These are phyloP conservation scores for Rosa rugosa DNA, from an alignment of 306 rosid genomes.

Conservation along the genomic window DNA sequence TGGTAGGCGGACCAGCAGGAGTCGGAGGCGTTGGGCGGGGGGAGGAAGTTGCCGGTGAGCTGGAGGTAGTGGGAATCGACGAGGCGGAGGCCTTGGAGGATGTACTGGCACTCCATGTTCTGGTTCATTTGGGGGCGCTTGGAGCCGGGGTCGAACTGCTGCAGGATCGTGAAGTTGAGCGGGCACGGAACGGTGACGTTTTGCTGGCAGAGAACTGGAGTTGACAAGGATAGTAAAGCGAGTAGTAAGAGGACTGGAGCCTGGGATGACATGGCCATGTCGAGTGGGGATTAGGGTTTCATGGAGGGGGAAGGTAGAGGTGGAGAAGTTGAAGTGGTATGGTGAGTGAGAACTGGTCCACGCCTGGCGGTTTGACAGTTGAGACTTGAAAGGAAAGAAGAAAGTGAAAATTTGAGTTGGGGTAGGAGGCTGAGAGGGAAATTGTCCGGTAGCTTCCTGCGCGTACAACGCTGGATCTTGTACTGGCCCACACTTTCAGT, in stretches of 20 bases:
- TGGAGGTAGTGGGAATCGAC: conserved; percentile 62
- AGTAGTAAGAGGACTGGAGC: conserved; percentile 18
- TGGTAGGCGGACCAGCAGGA: conserved; percentile 54
- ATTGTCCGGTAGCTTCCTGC: not conserved
- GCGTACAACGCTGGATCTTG: not conserved
- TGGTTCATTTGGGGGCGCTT: conserved; percentile 16
- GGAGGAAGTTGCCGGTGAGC: conserved; percentile 47
- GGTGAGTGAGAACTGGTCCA: not conserved
- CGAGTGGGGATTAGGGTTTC: conserved; percentile 16
- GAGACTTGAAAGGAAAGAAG: not conserved
- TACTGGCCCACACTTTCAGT: not conserved
- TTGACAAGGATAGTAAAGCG: not conserved
- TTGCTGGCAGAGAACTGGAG: conserved; percentile 13
- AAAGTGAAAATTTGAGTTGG: not conserved
- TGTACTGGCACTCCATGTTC: conserved; percentile 44
- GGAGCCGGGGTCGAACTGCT: conserved; percentile 18
- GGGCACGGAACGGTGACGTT: conserved; percentile 49
- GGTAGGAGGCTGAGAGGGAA: not conserved
- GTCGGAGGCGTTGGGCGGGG: conserved; percentile 42
- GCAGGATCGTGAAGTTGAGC: conserved; percentile 65
- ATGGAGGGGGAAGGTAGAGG: not conserved
- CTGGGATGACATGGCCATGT: not conserved
- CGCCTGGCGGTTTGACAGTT: conserved; percentile 14
- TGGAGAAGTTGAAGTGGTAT: not conserved
- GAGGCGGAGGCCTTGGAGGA: conserved; percentile 62